phyloP scores from a whole-genome alignment of 208 protist genomes.

The Trypanosoma mega region DNA sequence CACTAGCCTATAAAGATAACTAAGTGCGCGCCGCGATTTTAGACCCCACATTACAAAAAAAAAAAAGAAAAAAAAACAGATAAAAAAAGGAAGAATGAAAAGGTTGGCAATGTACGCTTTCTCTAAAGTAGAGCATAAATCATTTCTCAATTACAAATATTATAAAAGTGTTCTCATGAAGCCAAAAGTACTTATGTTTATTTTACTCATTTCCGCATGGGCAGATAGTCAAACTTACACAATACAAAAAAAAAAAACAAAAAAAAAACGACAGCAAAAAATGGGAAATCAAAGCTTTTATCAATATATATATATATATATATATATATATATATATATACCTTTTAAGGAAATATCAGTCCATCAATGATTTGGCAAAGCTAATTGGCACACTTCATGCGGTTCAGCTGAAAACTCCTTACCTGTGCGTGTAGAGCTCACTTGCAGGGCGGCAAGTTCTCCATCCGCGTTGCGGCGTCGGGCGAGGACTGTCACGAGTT shows the following conservation, averaged over 20 bases:
- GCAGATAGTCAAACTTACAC: too few species aligned
- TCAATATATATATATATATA: slow-evolving; percentile 4
- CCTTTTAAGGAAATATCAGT: too few species aligned
- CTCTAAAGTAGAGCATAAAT: too few species aligned
- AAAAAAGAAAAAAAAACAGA: slow-evolving; percentile 4
- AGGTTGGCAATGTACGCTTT: too few species aligned
- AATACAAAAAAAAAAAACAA: too few species aligned
- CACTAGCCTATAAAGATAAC: not conserved
- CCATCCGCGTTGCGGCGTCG: slow-evolving; percentile 37
- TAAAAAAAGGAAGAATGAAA: not conserved
- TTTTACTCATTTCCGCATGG: too few species aligned
- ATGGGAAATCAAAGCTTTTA: too few species aligned
- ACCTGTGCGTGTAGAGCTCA: slow-evolving; percentile 37
- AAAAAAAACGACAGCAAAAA: too few species aligned
- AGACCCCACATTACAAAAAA: not conserved
- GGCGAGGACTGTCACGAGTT: slow-evolving; percentile 51
- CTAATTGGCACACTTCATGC: slow-evolving; percentile 54
- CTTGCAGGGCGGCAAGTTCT: slow-evolving; percentile 45
- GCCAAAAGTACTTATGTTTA: too few species aligned
- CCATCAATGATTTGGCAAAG: not conserved
- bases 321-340: not conserved
- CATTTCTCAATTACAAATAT: too few species aligned
- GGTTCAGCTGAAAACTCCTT: slow-evolving; percentile 40
- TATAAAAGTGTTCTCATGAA: too few species aligned
- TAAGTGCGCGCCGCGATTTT: too few species aligned